Evolutionary conservation across 2,329 filamentous ascomycete genomes (phyloP).

Genomic region (Salinomyces thailandicus): DNA sequence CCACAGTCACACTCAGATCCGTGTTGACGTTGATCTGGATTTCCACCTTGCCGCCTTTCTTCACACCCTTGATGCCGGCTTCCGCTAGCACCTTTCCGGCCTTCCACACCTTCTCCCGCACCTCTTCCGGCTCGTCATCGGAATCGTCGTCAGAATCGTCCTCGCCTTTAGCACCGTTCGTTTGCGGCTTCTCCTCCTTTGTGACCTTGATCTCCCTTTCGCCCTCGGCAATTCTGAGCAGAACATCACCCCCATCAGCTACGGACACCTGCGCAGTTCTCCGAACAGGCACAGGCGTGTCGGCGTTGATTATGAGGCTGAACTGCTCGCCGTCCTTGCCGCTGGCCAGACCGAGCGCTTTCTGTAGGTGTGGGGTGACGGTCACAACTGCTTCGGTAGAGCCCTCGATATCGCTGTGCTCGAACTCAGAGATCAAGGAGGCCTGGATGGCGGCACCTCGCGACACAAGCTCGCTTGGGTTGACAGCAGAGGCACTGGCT

Average conservation of each 20-base stretch:
- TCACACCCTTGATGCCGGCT: constrained; percentile 69
- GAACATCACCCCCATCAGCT: constrained; percentile 72
- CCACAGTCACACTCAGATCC: constrained; percentile 69
- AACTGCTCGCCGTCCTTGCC: constrained; percentile 55
- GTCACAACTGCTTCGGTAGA: constrained; percentile 92
- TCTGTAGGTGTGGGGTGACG: constrained; percentile 78
- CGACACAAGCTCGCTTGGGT: constrained; percentile 82
- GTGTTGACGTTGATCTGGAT: constrained; percentile 79
- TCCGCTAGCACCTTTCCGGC: constrained; percentile 73
- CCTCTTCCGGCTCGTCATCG: constrained; percentile 77
- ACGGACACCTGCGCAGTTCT: constrained; percentile 68
- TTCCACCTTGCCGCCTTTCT: constrained; percentile 86
- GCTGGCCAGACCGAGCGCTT: constrained; percentile 78
- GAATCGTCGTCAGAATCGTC: constrained; percentile 46
- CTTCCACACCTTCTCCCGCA: constrained; percentile 87
- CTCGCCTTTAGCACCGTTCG: constrained; percentile 46
- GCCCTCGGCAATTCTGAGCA: constrained; percentile 82
- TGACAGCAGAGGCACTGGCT: constrained; percentile 66
- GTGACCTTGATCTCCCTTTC: constrained; percentile 86
- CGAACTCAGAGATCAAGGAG: constrained; percentile 87
- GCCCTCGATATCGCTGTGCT: constrained; percentile 86
- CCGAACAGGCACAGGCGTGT: constrained; percentile 84
- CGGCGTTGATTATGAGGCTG: constrained; percentile 67
- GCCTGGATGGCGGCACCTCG: constrained; percentile 93
- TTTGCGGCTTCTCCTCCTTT: constrained; percentile 63